Base-by-base conservation (phyloP, 1,284 basidiomycete genomes). In the Exobasidium cylindrosporum region DNA sequence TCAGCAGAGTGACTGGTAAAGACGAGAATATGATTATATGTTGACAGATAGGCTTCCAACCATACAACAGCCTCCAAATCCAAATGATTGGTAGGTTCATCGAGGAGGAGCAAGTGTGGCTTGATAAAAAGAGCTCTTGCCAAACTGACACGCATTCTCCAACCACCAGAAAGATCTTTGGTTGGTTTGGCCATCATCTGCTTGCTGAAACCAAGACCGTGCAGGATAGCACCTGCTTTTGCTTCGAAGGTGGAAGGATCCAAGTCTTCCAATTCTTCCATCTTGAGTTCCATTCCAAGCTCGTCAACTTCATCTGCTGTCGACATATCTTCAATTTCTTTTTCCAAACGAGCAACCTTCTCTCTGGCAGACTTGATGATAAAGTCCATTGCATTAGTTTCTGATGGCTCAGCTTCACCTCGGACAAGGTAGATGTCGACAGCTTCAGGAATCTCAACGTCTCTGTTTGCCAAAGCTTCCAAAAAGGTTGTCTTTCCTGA, bases 141-240 rank as follows among this genome's bases (percentile, higher is more conserved):
- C 55, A 98, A 88, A 14, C 96, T 91, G 64, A 98, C 94, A 81
- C 96, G 88, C 95, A 97, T 97, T 67, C 95, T 86, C 95, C 95
- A 97, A 78, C 94, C 94, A 86, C 94, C 95, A 76, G 88, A 90
- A 92, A 98, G 96, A 81, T 97, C 95, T 83, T 93, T 95, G 58
- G 95, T 97, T 14, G 94, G 90, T 81, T 91, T 92, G 81, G 86
- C 86, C 94, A 97, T 97, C 95, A 97, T 97, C 61, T 84, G 80
- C 77, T 86, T 86, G 61, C 85, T 85, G 84, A 98, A 98, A 26
- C 95, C 95, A 46, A 98, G 87, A 88, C 95, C 96, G 79, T 96
- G 91, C 31, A 98, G 86, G 77, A 98, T 96, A 72, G 90, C 90
- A 63, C 90, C 91, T 3, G 96, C 95, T 83, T 97, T 97, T 57